phyloP scores from a whole-genome alignment of 768 basidiomycete species.

The Trametes cingulata region DNA sequence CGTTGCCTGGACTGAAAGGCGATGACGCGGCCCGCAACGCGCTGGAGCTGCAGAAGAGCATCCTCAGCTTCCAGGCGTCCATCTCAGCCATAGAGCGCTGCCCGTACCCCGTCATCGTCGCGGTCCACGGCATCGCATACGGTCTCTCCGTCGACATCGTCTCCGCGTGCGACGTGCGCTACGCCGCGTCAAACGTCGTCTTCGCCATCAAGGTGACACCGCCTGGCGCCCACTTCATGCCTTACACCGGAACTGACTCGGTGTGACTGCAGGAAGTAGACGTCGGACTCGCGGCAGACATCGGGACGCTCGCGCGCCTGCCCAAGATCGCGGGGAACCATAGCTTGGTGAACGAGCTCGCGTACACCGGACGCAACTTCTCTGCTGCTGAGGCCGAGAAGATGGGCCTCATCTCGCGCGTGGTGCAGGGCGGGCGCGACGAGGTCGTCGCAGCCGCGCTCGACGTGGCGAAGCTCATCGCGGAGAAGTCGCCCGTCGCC shows the following conservation, averaged over 20 bases:
- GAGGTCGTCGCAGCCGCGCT: conserved; percentile 70
- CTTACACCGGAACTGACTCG: no score
- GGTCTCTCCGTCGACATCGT: conserved; percentile 83
- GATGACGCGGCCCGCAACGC: conserved; percentile 57
- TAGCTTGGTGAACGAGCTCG: conserved; percentile 71
- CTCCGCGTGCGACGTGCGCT: conserved; percentile 76
- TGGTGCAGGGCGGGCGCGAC: conserved; percentile 63
- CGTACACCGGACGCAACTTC: conserved; percentile 76
- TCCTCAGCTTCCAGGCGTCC: conserved; percentile 66
- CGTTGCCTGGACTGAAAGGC: conserved; percentile 25
- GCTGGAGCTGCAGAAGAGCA: conserved; percentile 45
- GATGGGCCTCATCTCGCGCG: conserved; percentile 73
- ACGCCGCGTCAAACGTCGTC: conserved; percentile 57
- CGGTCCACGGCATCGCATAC: conserved; percentile 71
- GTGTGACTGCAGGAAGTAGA: conserved; percentile 67
- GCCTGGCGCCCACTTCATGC: not conserved
- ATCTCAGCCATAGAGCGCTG: conserved; percentile 69
- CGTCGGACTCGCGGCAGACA: conserved; percentile 84
- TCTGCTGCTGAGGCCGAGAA: conserved; percentile 61
- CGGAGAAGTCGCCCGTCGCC: conserved; percentile 78
- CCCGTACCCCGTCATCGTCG: conserved; percentile 80
- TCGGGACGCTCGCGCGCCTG: conserved; percentile 81
- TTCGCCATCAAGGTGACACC: conserved; percentile 73
- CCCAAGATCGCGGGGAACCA: conserved; percentile 78
- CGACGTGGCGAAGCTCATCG: conserved; percentile 64